Evolutionary conservation across 495 filamentous ascomycete species (phyloP), one percentile per base, ranked within the genome.

Genomic region (Acidiella bohemica): DNA sequence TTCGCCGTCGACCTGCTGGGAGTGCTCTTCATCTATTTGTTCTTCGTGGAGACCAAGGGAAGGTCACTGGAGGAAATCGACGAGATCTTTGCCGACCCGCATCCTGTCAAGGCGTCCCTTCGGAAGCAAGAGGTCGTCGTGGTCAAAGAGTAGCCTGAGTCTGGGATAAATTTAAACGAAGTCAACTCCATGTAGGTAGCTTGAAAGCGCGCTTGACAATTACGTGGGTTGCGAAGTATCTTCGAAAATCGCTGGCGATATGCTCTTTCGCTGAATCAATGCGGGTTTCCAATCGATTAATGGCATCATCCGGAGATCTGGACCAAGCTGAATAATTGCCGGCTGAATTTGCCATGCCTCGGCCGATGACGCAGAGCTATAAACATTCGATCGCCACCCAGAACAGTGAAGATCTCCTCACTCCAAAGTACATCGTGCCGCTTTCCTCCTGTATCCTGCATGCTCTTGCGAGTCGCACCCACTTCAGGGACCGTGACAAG

Each of bases 31-130:
- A 76, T 79, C 31, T 82, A 75, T 54, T 73, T 79, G 46, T 67
- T 77, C 46, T 77, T 76, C 47, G 68, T 75, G 0, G 80, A 84
- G 57, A 83, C 78, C 2, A 70, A 69, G 20, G 71, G 70, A 7
- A 67, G 71, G 36, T 80, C 76, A 5, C 64, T 84, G 36, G 80
- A 83, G 54, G 76, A 83, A 54, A 54, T 84, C 27, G 63, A 67
- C 22, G 71, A 72, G 46, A 73, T 83, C 34, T 83, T 84, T 22
- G 39, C 27, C 19, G 18, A 23, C 30, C 17, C 28, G 13, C 20
- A 41, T 13, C 11, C 28, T 11, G 39, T 40, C 37, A 40, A 17
- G 24, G 22, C 22, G 18, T 40, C 37, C 5, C 19, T 40, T 5
- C 7, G 37, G 19, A 40, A 40, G 37, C 23, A 40, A 19, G 26